Percentiles rank a stretch among this genome's conserved stretches.
These are phyloP conservation scores for Austroboletus festivus DNA, from an alignment of 768 basidiomycete genomes.

Conservation along the genomic window DNA sequence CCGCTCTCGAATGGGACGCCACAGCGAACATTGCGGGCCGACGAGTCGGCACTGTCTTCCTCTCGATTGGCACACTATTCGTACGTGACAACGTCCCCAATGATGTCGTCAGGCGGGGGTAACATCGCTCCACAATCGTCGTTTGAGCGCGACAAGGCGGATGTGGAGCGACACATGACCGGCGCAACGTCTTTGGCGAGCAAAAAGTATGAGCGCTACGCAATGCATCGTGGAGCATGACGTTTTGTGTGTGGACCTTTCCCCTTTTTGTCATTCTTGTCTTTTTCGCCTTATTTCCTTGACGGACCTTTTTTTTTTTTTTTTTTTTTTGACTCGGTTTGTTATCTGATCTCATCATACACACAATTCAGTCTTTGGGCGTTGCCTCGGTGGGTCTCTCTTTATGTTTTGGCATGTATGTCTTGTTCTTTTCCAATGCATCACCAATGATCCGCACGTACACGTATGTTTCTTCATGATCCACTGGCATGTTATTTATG, in stretches of 20 bases:
- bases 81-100: slow-evolving; percentile 39
- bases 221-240: slow-evolving; percentile 21
- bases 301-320: too few species aligned
- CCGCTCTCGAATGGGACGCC: slow-evolving; percentile 27
- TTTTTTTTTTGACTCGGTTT: too few species aligned
- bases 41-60: slow-evolving; percentile 36
- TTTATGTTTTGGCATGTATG: too few species aligned
- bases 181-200: slow-evolving; percentile 41
- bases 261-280: background rate
- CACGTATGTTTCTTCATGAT: too few species aligned
- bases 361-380: too few species aligned
- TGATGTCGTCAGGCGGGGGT: slow-evolving; percentile 33
- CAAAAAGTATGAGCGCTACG: slow-evolving; percentile 29
- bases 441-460: too few species aligned
- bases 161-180: slow-evolving; percentile 45
- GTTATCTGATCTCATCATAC: too few species aligned
- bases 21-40: slow-evolving; percentile 36
- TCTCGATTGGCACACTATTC: slow-evolving; percentile 34
- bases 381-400: too few species aligned
- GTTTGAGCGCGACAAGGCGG: slow-evolving; percentile 56
- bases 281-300: background rate
- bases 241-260: background rate
- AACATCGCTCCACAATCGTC: slow-evolving; percentile 35
- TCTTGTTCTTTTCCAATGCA: too few species aligned
- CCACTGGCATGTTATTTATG: too few species aligned